These are phyloP conservation scores for Debaryomyces singareniensis DNA, from an alignment of 1,139 yeast genomes.

Conservation along the genomic window DNA sequence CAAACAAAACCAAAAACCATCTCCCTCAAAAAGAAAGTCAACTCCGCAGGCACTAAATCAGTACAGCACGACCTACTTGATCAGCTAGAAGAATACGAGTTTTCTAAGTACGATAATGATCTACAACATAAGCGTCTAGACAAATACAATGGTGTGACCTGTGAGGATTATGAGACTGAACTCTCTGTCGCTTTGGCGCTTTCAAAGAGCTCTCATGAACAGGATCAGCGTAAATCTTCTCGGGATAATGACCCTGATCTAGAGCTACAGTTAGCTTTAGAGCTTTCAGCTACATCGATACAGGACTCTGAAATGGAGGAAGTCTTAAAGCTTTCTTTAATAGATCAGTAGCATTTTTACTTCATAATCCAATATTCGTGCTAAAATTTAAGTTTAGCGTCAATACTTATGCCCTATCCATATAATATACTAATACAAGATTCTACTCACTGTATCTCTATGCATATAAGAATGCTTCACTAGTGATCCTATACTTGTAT, in stretches of 20 bases:
- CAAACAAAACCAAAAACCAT: slow-evolving; percentile 1
- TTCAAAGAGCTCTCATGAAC: slow-evolving; percentile 30
- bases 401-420: no score
- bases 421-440: no score
- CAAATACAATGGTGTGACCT: slow-evolving; percentile 38
- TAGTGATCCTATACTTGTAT: no score
- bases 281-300: slow-evolving; percentile 11
- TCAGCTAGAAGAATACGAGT: slow-evolving; percentile 33
- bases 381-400: no score
- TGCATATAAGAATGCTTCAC: no score
- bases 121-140: slow-evolving; percentile 24
- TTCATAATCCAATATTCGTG: neutral
- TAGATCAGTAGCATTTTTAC: slow-evolving; percentile 10
- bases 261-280: slow-evolving; percentile 20
- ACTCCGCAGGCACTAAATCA: slow-evolving; percentile 8
- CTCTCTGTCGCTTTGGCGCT: slow-evolving; percentile 48
- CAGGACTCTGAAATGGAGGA: slow-evolving; percentile 10
- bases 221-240: slow-evolving; percentile 1
- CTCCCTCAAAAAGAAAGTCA: slow-evolving; percentile 12
- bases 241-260: slow-evolving; percentile 12
- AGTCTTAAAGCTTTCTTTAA: slow-evolving; percentile 11
- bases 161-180: slow-evolving; percentile 40
- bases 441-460: no score
- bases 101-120: slow-evolving; percentile 13
- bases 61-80: slow-evolving; percentile 21